Evolutionary conservation across 805 yeast genomes (phyloP).

Genomic region (Suhomyces sp.): DNA sequence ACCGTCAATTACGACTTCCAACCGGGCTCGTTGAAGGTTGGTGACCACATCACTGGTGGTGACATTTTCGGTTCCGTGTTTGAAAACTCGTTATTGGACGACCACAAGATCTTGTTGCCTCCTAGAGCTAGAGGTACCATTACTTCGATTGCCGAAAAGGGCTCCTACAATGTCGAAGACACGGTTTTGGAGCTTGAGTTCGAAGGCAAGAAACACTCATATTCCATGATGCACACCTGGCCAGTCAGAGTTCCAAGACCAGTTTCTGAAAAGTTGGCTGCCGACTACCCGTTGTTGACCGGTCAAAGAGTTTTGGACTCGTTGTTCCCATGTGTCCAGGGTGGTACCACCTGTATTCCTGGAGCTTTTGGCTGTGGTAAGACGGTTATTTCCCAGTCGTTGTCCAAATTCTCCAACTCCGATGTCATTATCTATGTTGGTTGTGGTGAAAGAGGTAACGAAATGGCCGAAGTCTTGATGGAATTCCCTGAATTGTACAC

Average conservation of each 20-base stretch:
- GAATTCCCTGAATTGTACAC: constrained; percentile 98
- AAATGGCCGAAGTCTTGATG: constrained; percentile 99
- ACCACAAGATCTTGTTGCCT: constrained; percentile 92
- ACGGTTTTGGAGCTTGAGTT: constrained; percentile 91
- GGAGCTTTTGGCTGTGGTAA: constrained; percentile 99
- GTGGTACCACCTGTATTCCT: constrained; percentile 99
- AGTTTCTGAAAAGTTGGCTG: constrained; percentile 88
- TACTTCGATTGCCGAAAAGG: constrained; percentile 82
- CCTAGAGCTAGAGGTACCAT: constrained; percentile 99
- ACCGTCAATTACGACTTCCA: constrained; percentile 77
- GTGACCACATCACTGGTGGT: constrained; percentile 98
- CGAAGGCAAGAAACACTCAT: constrained; percentile 75
- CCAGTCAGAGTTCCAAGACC: constrained; percentile 99
- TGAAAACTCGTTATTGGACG: constrained; percentile 88
- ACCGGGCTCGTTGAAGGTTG: constrained; percentile 77
- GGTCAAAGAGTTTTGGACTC: constrained; percentile 99
- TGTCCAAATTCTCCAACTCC: constrained; percentile 96
- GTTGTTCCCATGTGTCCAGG: constrained; percentile 98
- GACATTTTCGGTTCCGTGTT: constrained; percentile 91
- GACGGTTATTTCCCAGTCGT: constrained; percentile 95
- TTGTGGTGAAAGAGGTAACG: constrained; percentile 95
- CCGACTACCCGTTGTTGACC: constrained; percentile 92
- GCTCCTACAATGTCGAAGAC: constrained; percentile 89
- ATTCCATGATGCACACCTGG: constrained; percentile 98
- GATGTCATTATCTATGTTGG: constrained; percentile 96